phyloP scores from a whole-genome alignment of 345 rosid genomes.

The Aurinia saxatilis region DNA sequence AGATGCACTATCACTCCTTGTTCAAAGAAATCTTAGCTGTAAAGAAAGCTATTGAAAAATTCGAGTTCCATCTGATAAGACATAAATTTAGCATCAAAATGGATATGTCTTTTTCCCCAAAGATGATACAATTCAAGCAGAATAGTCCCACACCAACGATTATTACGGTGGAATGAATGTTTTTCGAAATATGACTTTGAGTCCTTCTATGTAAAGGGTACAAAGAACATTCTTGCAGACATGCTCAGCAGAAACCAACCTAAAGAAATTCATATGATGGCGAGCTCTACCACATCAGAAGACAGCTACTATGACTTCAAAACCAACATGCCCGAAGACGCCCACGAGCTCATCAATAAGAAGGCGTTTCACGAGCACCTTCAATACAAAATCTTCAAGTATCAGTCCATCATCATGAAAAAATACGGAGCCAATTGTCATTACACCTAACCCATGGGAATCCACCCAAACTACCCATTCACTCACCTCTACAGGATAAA shows the following conservation, averaged over 20 bases:
- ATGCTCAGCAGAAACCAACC: too few relatives aligned
- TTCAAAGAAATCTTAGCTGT: too few relatives aligned
- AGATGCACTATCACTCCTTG: background rate
- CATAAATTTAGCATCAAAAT: too few relatives aligned
- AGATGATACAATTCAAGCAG: background rate
- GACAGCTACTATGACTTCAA: background rate
- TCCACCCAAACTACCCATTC: too few relatives aligned
- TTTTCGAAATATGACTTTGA: too few relatives aligned
- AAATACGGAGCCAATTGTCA: background rate
- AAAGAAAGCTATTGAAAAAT: too few relatives aligned
- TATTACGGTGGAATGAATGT: background rate
- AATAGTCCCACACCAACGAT: background rate
- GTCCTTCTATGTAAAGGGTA: background rate
- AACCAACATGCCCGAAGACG: background rate
- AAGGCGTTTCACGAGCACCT: background rate
- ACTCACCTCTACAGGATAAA: too few relatives aligned
- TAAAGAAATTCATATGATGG: background rate
- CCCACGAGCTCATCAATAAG: background rate
- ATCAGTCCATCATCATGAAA: background rate
- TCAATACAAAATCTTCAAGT: rapidly evolving
- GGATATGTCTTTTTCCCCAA: background rate
- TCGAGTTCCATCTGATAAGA: too few relatives aligned
- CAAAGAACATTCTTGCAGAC: background rate
- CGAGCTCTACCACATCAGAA: background rate
- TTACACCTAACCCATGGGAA: too few relatives aligned